These are phyloP conservation scores for Acanthochlamys bracteata DNA, from an alignment of 106 monocot genomes.

Conservation along the genomic window DNA sequence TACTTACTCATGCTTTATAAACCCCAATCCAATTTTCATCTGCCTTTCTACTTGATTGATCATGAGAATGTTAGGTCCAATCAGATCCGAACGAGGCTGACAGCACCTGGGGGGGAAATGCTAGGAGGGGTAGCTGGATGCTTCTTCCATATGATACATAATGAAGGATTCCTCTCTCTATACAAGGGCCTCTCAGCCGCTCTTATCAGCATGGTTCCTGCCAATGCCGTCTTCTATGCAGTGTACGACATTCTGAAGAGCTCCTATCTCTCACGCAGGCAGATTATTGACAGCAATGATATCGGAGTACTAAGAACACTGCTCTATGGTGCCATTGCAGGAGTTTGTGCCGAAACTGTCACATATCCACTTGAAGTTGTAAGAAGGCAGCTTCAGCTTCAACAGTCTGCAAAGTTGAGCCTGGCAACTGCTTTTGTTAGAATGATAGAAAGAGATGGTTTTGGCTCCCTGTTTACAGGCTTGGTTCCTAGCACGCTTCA, in stretches of 20 bases:
- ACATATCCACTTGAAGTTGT: constrained; percentile 60
- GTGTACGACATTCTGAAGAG: constrained; percentile 50
- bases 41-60: constrained; percentile 9
- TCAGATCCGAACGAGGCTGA: constrained; percentile 43
- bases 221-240: constrained; percentile 47
- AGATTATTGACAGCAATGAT: constrained; percentile 2
- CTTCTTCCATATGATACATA: constrained; percentile 37
- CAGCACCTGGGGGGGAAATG: constrained; percentile 35
- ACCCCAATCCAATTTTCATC: neutral
- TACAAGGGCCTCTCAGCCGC: constrained; percentile 56
- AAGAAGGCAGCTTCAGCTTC: constrained; percentile 49
- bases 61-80: constrained; percentile 14
- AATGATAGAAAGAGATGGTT: constrained; percentile 22
- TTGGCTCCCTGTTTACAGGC: constrained; percentile 34
- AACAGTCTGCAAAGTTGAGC: constrained; percentile 19
- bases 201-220: constrained; percentile 48
- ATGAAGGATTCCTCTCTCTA: constrained; percentile 53
- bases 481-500: constrained; percentile 53
- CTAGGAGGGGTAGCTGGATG: constrained; percentile 38
- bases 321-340: constrained; percentile 50
- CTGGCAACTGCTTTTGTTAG: constrained; percentile 17
- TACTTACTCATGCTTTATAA: no score
- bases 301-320: constrained; percentile 27
- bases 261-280: constrained; percentile 11
- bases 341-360: constrained; percentile 43